These are phyloP conservation scores for Beauveria caledonica DNA, from an alignment of 2,329 filamentous ascomycete genomes.

Conservation along the genomic window DNA sequence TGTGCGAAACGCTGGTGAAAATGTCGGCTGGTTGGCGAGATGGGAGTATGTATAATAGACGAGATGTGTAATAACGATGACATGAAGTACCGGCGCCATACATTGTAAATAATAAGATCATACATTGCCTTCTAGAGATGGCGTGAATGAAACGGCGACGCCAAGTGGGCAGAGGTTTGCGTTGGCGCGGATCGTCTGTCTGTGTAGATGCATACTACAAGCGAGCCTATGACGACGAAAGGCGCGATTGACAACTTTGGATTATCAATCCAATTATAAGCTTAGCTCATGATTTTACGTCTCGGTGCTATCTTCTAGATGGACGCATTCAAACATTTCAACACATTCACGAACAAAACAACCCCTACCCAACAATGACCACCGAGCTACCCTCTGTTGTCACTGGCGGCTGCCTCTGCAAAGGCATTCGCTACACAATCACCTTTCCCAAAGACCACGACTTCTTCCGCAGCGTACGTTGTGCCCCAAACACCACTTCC, in stretches of 20 bases:
- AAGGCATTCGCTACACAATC: slow-evolving; percentile 38
- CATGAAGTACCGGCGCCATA: background rate
- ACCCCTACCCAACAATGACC: background rate
- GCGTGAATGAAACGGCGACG: background rate
- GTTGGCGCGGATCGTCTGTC: no score
- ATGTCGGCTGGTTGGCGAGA: slow-evolving; percentile 65
- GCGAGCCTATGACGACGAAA: slow-evolving; percentile 6
- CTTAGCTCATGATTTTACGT: background rate
- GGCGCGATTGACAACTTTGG: slow-evolving; percentile 1
- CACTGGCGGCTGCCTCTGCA: slow-evolving; percentile 45
- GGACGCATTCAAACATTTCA: no score
- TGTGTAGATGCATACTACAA: no score
- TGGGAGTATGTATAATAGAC: slow-evolving; percentile 58
- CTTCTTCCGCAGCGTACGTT: slow-evolving; percentile 28
- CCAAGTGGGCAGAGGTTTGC: background rate
- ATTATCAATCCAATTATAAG: background rate
- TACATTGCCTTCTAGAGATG: background rate
- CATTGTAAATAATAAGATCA: background rate
- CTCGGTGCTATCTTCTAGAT: no score
- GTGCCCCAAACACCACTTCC: no score
- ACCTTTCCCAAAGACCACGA: slow-evolving; percentile 37
- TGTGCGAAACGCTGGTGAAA: slow-evolving; percentile 72
- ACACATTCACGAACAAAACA: no score
- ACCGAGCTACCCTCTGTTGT: slow-evolving; percentile 25
- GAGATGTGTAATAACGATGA: background rate